Conservation (phyloP, 441 rosid species). For the Populus hybrid region DNA sequence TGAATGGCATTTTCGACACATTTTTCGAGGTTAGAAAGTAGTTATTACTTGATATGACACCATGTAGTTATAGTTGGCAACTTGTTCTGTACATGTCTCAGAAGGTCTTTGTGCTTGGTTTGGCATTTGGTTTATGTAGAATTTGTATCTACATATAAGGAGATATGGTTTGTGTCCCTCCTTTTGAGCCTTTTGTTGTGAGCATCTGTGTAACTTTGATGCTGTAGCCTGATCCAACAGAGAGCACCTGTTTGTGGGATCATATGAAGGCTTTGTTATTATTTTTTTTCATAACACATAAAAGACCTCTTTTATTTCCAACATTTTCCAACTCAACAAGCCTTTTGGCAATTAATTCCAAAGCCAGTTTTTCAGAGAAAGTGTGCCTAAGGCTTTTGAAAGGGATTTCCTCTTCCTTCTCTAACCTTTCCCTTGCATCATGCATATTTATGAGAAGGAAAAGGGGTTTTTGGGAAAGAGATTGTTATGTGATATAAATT, state of each 20-base stretch:
- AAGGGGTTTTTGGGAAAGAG: too few relatives aligned
- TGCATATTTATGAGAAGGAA: background rate
- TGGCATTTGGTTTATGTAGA: background rate
- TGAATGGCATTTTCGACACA: conserved; percentile 96
- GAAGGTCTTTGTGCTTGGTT: background rate
- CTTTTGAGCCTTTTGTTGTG: background rate
- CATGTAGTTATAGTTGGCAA: background rate
- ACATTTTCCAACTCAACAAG: background rate
- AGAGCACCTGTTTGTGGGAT: background rate
- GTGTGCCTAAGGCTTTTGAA: background rate
- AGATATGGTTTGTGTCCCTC: background rate
- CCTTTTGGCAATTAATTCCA: background rate
- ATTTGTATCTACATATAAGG: background rate
- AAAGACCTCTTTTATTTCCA: background rate
- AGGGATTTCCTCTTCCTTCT: background rate
- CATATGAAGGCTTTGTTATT: background rate
- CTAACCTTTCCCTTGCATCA: background rate
- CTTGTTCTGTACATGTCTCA: background rate
- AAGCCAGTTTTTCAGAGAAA: background rate
- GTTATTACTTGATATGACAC: background rate
- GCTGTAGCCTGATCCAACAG: background rate
- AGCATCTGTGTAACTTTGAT: background rate
- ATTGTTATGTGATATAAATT: too few relatives aligned
- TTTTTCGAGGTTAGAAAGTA: conserved; percentile 70
- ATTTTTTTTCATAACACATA: background rate